Base-by-base conservation (phyloP, 164 flowering plant species). In the Vitis rupestris region DNA sequence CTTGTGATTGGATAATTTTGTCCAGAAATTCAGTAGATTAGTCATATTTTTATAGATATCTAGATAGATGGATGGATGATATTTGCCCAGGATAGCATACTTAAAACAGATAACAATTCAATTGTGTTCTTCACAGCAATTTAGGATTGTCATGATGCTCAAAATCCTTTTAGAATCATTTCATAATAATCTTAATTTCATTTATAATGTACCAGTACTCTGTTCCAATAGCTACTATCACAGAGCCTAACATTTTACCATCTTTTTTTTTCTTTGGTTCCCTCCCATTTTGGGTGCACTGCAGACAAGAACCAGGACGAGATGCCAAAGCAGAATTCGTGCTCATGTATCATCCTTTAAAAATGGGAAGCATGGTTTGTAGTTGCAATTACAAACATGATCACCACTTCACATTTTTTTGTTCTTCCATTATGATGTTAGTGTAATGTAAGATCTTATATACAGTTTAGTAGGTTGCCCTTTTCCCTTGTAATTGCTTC, bases 281-380 rank as follows among this genome's bases (percentile, higher is more conserved):
- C 12, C 49, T 23, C 17, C 50, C 29, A 13, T 50, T 29, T 63
- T n/a, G 52, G 50, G 12, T 37, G 31, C 16, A 13, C 47, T 52
- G 59, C 72, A 69, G 72, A 69, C 59, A 69, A 69, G 48, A 69
- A 52, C 37, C 29, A 47, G 48, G 66, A 31, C 44, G 72, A 61
- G 30, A 30, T 56, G 31, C 12, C 30, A 1, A 61, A 69, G 72
- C 66, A 69, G 59, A 69, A 69, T 47, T 61, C 72, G 3, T 69
- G 72, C 27, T 17, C 72, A 30, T 69, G 72, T 52, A 30, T 5
- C 60, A 69, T 69, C 58, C 65, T 69, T 16, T 69, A 19, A 69
- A 69, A 17, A 37, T 50, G 66, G 51, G 50, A 62, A 62, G 52
- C 29, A 17, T 62, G 50, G 9, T n/a, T 50, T 50, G 53, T 11